Evolutionary conservation across 257 asterid species (phyloP).

Genomic region (Verbena officinalis): DNA sequence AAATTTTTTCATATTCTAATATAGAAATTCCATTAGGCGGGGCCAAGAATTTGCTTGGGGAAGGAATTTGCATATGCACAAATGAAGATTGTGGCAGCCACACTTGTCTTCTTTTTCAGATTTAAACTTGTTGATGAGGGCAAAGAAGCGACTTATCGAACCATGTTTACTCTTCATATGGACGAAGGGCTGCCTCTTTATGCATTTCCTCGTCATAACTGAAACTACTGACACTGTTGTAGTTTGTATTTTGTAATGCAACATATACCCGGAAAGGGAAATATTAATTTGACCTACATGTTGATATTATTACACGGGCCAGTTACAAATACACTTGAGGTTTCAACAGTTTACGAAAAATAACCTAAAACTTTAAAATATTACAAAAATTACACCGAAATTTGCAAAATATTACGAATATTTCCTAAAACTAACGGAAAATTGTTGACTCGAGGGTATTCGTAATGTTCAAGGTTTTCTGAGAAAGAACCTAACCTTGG

Average conservation of each 20-base stretch:
- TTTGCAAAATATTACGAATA: too few species aligned
- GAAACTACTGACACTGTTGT: neutral
- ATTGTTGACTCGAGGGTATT: too few species aligned
- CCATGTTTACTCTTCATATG: conserved; percentile 46
- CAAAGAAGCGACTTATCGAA: conserved; percentile 35
- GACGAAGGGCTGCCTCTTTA: conserved; percentile 33
- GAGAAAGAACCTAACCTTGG: too few species aligned
- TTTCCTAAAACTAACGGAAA: too few species aligned
- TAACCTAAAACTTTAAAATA: too few species aligned
- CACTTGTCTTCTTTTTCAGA: conserved; percentile 26
- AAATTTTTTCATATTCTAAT: neutral
- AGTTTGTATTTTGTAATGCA: neutral
- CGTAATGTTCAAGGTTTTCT: too few species aligned
- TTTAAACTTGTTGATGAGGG: conserved; percentile 30
- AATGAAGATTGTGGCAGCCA: conserved; percentile 41
- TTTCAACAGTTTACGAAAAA: too few species aligned
- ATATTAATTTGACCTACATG: too few species aligned
- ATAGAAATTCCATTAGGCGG: conserved; percentile 25
- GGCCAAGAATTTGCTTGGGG: conserved; percentile 40
- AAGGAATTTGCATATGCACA: conserved; percentile 41
- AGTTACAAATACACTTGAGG: too few species aligned
- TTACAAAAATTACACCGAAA: too few species aligned
- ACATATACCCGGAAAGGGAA: too few species aligned
- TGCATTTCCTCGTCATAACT: conserved; percentile 25
- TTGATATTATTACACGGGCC: too few species aligned